A percentile compares a stretch with the other conserved stretches of the same genome.
phyloP scores from a whole-genome alignment of 495 filamentous ascomycete species.

The Ascobolus immersus region DNA sequence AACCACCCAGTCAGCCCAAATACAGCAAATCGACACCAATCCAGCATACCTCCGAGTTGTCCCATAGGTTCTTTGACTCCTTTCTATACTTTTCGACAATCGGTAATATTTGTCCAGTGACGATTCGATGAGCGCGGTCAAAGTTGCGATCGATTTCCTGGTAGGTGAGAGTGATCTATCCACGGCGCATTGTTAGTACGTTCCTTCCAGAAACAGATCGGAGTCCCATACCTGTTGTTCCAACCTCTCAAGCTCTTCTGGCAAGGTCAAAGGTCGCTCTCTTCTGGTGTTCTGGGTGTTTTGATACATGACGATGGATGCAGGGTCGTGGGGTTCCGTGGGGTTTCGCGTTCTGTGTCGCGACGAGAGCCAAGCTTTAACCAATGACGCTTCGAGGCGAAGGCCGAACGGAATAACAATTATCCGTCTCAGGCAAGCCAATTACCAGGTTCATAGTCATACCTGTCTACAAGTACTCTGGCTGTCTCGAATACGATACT shows the following conservation, averaged over 20 bases:
- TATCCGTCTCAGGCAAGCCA: too few species aligned
- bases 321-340: too few species aligned
- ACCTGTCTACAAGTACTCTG: too few species aligned
- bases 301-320: too few species aligned
- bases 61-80: constrained; percentile 83
- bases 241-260: constrained; percentile 85
- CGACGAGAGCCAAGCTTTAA: too few species aligned
- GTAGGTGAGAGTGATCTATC: background rate
- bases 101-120: constrained; percentile 77
- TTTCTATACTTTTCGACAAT: constrained; percentile 92
- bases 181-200: background rate
- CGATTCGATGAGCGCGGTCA: constrained; percentile 84
- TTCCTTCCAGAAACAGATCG: constrained; percentile 2
- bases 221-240: constrained; percentile 30
- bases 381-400: too few species aligned
- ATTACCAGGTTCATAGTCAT: too few species aligned
- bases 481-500: too few species aligned
- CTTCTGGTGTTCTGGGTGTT: too few species aligned
- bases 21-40: background rate
- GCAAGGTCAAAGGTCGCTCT: constrained; percentile 55
- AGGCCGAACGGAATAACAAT: too few species aligned
- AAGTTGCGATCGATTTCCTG: constrained; percentile 96
- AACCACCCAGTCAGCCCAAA: background rate
- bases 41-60: constrained; percentile 56
- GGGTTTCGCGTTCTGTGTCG: too few species aligned